Evolutionary conservation across 106 monocot species (phyloP).

Genomic region (Dendrobium nobile): DNA sequence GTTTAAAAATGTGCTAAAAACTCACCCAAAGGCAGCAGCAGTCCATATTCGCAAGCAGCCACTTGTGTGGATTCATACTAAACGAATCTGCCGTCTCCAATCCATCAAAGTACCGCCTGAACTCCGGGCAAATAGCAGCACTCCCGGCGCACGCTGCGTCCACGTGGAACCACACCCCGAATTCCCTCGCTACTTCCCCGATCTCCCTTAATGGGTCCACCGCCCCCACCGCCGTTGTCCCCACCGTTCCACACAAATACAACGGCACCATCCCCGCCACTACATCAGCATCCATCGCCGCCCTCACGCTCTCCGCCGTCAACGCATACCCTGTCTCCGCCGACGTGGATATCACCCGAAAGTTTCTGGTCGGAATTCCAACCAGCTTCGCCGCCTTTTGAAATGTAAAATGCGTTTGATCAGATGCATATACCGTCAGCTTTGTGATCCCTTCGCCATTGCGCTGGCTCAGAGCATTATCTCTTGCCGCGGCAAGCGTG

Average conservation of each 20-base stretch:
- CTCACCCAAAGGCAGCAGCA: conserved; percentile 53
- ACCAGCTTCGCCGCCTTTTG: conserved; percentile 32
- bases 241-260: conserved; percentile 41
- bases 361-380: conserved; percentile 32
- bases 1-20: too few relatives aligned
- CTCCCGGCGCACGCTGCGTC: conserved; percentile 43
- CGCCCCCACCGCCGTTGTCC: conserved; percentile 31
- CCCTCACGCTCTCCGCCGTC: conserved; percentile 1
- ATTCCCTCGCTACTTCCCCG: conserved; percentile 17
- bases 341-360: conserved; percentile 24
- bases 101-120: conserved; percentile 29
- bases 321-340: conserved; percentile 18
- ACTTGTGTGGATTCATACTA: conserved; percentile 56
- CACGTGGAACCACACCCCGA: conserved; percentile 31
- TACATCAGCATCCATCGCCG: conserved; percentile 16
- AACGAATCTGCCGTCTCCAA: conserved; percentile 41
- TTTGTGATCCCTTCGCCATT: conserved; percentile 13
- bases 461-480: conserved; percentile 12
- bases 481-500: conserved; percentile 34
- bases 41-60: conserved; percentile 52
- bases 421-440: conserved; percentile 51
- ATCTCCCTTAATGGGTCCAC: conserved; percentile 38
- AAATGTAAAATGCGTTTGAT: conserved; percentile 51
- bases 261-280: conserved; percentile 26
- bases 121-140: conserved; percentile 29